phyloP scores from a whole-genome alignment of 2,329 filamentous ascomycete species.

The Nigrospora osmanthi region DNA sequence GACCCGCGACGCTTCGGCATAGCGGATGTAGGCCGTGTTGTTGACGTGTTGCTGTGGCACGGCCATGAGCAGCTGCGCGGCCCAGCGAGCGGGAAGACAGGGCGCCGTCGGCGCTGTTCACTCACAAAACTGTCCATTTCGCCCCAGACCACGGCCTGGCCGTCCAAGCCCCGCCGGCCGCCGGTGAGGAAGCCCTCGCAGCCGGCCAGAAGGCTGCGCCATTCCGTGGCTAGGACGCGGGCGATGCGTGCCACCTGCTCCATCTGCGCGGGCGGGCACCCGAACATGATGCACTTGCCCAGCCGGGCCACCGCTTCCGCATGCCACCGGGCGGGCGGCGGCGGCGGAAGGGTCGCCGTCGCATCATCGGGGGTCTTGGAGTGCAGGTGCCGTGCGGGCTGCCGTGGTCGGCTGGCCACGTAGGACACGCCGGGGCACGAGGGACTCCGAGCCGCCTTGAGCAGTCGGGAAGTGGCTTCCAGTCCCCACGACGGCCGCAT shows the following conservation, averaged over 20 bases:
- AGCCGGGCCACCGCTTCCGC: slow-evolving; percentile 58
- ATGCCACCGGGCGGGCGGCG: slow-evolving; percentile 55
- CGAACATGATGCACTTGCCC: slow-evolving; percentile 70
- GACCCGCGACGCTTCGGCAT: slow-evolving; percentile 73
- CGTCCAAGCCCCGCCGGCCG: slow-evolving; percentile 10
- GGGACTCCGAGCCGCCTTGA: too few species aligned
- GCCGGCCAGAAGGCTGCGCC: slow-evolving; percentile 41
- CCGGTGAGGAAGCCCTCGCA: slow-evolving; percentile 18
- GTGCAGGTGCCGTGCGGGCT: neutral
- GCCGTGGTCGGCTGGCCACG: neutral
- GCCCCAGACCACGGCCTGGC: slow-evolving; percentile 34
- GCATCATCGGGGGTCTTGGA: neutral
- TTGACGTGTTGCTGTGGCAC: slow-evolving; percentile 64
- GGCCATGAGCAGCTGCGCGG: neutral
- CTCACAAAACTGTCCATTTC: slow-evolving; percentile 62
- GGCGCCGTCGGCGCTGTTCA: neutral
- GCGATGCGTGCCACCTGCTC: slow-evolving; percentile 51
- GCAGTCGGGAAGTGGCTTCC: too few species aligned
- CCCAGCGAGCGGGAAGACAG: neutral
- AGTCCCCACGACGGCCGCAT: too few species aligned
- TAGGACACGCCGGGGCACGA: too few species aligned
- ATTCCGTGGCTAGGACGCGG: slow-evolving; percentile 51
- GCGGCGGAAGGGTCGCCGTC: slow-evolving; percentile 20
- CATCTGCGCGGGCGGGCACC: slow-evolving; percentile 51
- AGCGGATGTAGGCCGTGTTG: slow-evolving; percentile 76